Evolutionary conservation across 2,329 filamentous ascomycete genomes (phyloP).

Genomic region (Diaporthe sp.): DNA sequence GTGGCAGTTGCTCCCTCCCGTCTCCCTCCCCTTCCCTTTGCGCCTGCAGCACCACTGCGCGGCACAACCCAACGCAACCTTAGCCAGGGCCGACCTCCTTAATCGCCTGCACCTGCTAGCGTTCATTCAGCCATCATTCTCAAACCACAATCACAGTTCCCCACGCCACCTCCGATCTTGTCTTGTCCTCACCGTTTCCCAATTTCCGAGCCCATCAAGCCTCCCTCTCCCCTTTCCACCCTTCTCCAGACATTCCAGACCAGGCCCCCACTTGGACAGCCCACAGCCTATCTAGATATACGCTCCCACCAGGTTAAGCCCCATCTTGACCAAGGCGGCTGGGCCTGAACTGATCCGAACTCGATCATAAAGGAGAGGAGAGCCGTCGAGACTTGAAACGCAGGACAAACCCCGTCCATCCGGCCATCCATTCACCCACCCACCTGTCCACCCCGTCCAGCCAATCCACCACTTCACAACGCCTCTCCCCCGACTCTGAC

Average conservation of each 20-base stretch:
- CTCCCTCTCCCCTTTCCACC: background rate
- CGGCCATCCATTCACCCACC: conserved; percentile 5
- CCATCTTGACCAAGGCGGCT: background rate
- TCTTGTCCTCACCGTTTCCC: conserved; percentile 16
- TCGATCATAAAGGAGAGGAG: conserved; percentile 11
- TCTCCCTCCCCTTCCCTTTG: background rate
- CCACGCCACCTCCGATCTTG: conserved; percentile 28
- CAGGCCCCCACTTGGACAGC: background rate
- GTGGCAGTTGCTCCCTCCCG: background rate
- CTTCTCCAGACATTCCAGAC: background rate
- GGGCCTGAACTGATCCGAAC: conserved; percentile 29
- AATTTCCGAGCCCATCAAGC: background rate
- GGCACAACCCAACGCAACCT: background rate
- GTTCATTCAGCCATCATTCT: background rate
- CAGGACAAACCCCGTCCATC: conserved; percentile 24
- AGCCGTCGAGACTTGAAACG: conserved; percentile 30
- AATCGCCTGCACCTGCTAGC: background rate
- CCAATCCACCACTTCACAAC: conserved; percentile 10
- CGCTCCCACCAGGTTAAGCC: background rate
- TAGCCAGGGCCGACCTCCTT: background rate
- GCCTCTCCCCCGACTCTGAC: background rate
- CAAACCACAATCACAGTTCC: conserved; percentile 23
- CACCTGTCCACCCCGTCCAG: background rate
- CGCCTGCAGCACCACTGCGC: background rate
- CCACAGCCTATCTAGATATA: background rate